A percentile compares a stretch with the other conserved stretches of the same genome.
These are phyloP conservation scores for Tuber calosporum DNA, from an alignment of 495 filamentous ascomycete species.

Conservation along the genomic window DNA sequence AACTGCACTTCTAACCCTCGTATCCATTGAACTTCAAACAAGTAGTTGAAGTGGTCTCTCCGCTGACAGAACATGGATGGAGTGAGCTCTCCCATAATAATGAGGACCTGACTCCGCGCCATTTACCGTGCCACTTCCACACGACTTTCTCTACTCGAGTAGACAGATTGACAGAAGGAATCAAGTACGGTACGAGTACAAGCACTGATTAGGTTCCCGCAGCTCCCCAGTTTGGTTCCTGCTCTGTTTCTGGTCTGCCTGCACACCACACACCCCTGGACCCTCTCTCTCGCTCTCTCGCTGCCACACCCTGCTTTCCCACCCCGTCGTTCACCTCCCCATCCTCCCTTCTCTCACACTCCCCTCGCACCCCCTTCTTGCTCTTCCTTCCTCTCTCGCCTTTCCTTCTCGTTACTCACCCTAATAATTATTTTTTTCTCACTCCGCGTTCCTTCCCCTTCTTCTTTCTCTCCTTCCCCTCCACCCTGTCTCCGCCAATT, in stretches of 20 bases:
- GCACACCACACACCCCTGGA: background rate
- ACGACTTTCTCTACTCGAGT: background rate
- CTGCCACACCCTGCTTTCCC: background rate
- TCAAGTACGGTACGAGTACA: background rate
- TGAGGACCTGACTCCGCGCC: background rate
- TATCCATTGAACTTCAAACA: constrained; percentile 6
- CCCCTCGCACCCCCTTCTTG: background rate
- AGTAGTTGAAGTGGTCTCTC: constrained; percentile 2
- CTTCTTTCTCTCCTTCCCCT: background rate
- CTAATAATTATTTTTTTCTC: constrained; percentile 6
- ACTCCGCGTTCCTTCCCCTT: constrained; percentile 1
- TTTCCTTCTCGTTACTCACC: constrained; percentile 1
- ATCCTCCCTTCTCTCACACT: background rate
- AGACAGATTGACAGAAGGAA: constrained; percentile 2
- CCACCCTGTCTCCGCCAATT: constrained; percentile 2
- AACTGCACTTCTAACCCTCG: constrained; percentile 3
- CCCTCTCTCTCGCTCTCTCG: background rate
- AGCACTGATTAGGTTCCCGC: background rate
- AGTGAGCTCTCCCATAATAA: background rate
- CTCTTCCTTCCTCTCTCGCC: background rate
- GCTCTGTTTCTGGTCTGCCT: background rate
- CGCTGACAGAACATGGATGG: background rate
- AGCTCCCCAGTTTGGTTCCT: constrained; percentile 2
- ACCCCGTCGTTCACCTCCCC: background rate
- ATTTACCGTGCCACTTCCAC: background rate